Conservation (phyloP, 768 basidiomycete genomes). For the Boletellus ananiceps region DNA sequence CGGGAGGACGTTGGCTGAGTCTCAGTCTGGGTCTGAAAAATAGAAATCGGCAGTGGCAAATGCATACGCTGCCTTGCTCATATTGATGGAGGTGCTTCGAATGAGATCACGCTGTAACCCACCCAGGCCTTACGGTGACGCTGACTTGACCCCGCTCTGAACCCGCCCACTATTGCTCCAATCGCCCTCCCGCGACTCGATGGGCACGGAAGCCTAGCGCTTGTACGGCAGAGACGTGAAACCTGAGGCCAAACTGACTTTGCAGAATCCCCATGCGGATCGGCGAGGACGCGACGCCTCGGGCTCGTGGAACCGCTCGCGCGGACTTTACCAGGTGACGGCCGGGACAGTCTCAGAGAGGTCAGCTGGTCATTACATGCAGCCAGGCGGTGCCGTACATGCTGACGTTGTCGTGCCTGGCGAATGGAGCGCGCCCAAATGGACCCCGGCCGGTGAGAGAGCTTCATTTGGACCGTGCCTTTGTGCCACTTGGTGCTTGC, state of each 20-base stretch:
- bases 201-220: no score
- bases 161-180: background rate
- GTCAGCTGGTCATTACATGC: conserved; percentile 5
- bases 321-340: background rate
- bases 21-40: background rate
- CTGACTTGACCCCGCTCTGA: background rate
- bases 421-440: conserved; percentile 1
- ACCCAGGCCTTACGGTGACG: background rate
- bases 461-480: conserved; percentile 18
- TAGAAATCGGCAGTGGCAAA: no score
- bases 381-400: conserved; percentile 15
- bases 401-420: conserved; percentile 13
- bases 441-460: background rate
- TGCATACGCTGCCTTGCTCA: background rate
- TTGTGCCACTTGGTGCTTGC: background rate
- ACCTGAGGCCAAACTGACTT: background rate
- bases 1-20: background rate
- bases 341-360: background rate
- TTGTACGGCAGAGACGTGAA: background rate
- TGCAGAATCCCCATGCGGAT: background rate
- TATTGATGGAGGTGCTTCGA: background rate
- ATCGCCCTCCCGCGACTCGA: no score
- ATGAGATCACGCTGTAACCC: no score
- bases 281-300: background rate
- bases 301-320: background rate